Percentiles rank a stretch among this genome's conserved stretches.
Evolutionary conservation across 176 grass and related monocot species (phyloP).

Genomic region (Bothriochloa decipiens): DNA sequence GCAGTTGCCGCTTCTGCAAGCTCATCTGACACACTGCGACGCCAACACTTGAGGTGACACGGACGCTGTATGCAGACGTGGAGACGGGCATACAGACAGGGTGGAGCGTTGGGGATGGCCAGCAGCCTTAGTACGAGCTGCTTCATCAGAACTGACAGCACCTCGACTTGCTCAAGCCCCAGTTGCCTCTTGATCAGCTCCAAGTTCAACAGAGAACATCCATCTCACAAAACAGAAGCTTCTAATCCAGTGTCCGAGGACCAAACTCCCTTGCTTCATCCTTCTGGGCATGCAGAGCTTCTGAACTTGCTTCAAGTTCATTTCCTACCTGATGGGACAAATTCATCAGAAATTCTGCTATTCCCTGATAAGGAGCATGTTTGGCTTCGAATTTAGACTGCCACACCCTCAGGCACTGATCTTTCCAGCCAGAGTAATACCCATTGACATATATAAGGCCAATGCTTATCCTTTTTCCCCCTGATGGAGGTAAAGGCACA

Average conservation of each 20-base stretch:
- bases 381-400: constrained; percentile 39
- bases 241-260: constrained; percentile 55
- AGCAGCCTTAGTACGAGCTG: constrained; percentile 45
- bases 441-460: constrained; percentile 61
- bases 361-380: constrained; percentile 43
- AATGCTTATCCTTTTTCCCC: constrained; percentile 35
- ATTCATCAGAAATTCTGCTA: constrained; percentile 51
- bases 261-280: constrained; percentile 61
- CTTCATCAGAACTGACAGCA: constrained; percentile 5
- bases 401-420: constrained; percentile 51
- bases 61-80: too few species aligned
- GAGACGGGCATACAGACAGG: too few species aligned
- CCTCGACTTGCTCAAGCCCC: constrained; percentile 48
- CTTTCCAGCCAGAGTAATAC: constrained; percentile 45
- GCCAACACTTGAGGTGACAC: too few species aligned
- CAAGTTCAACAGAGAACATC: constrained; percentile 56
- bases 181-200: constrained; percentile 62
- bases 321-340: constrained; percentile 46
- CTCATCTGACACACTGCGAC: too few species aligned
- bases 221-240: constrained; percentile 62
- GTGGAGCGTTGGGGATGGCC: too few species aligned
- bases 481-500: not conserved
- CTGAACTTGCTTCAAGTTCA: constrained; percentile 73
- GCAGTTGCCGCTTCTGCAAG: too few species aligned
- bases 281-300: constrained; percentile 90